Evolutionary conservation across 257 asterid species (phyloP).

Genomic region (Solanum lignicaule): DNA sequence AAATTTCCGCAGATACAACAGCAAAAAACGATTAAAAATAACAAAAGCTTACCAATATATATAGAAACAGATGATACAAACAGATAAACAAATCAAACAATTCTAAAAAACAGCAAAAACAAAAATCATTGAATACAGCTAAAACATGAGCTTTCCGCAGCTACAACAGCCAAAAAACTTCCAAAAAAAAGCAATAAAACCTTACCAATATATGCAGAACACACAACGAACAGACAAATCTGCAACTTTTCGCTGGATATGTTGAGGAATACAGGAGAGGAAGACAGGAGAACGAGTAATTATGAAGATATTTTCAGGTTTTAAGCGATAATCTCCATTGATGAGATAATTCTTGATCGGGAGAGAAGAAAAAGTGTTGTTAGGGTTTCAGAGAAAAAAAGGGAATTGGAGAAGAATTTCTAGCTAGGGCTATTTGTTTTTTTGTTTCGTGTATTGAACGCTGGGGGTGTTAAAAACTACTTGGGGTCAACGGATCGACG

Average conservation of each 20-base stretch:
- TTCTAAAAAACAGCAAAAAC: not conserved
- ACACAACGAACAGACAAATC: not conserved
- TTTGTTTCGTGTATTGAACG: not conserved
- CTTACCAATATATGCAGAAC: not conserved
- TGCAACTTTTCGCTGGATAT: not conserved
- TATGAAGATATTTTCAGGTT: not conserved
- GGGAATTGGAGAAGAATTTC: not conserved
- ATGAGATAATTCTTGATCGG: not conserved
- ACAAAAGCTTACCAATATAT: not conserved
- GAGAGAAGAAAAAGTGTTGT: not conserved
- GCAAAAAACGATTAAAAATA: not conserved
- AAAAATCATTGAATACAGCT: not conserved
- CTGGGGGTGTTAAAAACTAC: not conserved
- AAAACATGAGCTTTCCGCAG: not conserved
- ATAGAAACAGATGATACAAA: not conserved
- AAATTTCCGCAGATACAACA: accelerated
- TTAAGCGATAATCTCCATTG: not conserved
- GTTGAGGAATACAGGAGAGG: not conserved
- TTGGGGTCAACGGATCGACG: not conserved
- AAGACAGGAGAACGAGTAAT: not conserved
- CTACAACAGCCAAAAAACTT: not conserved
- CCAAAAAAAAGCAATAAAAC: not conserved
- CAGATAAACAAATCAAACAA: not conserved
- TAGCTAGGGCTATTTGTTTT: not conserved
- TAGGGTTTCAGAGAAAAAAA: not conserved